Conservation (phyloP, 139 green algal species). For the Chlamydomonas sp. region DNA sequence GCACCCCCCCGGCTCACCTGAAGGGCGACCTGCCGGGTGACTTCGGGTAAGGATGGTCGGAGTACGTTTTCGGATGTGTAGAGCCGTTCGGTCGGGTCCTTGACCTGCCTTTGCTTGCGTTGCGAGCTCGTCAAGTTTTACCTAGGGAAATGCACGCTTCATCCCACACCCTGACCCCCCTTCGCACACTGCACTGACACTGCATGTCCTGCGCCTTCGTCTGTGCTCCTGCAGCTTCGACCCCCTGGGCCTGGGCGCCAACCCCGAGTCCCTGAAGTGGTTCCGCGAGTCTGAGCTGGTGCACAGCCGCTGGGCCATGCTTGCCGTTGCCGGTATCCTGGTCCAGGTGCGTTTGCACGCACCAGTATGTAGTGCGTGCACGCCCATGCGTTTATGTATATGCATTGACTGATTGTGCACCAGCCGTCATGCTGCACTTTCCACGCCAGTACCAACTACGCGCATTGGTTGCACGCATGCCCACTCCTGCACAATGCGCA, state of each 20-base stretch:
- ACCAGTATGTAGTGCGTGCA: not conserved
- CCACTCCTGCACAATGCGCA: too few relatives aligned
- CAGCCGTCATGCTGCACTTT: too few relatives aligned
- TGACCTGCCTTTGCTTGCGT: not conserved
- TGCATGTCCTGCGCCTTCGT: not conserved
- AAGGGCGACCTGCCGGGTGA: slow-evolving; percentile 57
- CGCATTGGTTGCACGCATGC: too few relatives aligned
- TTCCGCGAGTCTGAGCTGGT: slow-evolving; percentile 72
- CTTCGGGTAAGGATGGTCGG: slow-evolving; percentile 19
- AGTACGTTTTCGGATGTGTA: not conserved
- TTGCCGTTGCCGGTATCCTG: slow-evolving; percentile 80
- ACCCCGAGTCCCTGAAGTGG: slow-evolving; percentile 69
- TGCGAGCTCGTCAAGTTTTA: not conserved
- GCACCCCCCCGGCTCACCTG: slow-evolving; percentile 61
- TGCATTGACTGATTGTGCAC: not conserved
- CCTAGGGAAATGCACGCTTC: too few relatives aligned
- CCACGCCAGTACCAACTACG: too few relatives aligned
- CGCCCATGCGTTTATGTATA: not conserved
- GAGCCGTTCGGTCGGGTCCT: not conserved
- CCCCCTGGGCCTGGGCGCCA: slow-evolving; percentile 76
- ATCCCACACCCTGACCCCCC: not conserved
- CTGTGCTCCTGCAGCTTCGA: slow-evolving; percentile 74
- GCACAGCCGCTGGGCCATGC: slow-evolving; percentile 93
- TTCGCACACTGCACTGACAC: not conserved
- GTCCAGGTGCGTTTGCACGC: slow-evolving; percentile 53